phyloP scores from a whole-genome alignment of 140 eudicot genomes.

The Flaveria floridana region DNA sequence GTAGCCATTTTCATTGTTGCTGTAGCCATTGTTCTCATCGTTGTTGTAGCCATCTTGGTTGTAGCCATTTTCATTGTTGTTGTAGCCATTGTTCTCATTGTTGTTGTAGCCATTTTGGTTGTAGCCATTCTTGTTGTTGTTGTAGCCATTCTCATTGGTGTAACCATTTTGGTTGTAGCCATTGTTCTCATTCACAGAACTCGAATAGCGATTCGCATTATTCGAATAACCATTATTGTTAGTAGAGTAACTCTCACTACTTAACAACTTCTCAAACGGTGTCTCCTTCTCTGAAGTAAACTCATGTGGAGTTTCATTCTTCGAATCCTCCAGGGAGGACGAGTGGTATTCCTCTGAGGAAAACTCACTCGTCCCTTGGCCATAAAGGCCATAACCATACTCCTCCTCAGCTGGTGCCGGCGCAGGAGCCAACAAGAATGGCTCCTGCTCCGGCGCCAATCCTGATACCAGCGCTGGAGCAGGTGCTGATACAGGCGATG shows the following conservation, averaged over 20 bases:
- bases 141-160: slow-evolving; percentile 1
- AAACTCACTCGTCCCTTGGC: slow-evolving; percentile 33
- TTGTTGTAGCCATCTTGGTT: slow-evolving; percentile 4
- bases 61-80: neutral
- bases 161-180: slow-evolving; percentile 4
- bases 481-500: slow-evolving; percentile 22
- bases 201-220: slow-evolving; percentile 11
- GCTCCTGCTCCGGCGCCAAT: neutral
- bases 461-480: slow-evolving; percentile 30
- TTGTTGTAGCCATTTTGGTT: slow-evolving; percentile 5
- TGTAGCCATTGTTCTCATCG: slow-evolving; percentile 1
- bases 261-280: slow-evolving; percentile 34
- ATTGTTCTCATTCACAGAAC: slow-evolving; percentile 9
- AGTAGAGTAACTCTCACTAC: slow-evolving; percentile 32
- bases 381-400: slow-evolving; percentile 47
- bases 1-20: neutral
- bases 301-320: slow-evolving; percentile 16
- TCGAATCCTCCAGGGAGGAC: neutral
- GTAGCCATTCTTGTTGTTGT: slow-evolving; percentile 15
- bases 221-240: slow-evolving; percentile 24
- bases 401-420: slow-evolving; percentile 38
- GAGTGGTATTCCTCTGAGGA: slow-evolving; percentile 27
- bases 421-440: slow-evolving; percentile 28
- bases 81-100: neutral
- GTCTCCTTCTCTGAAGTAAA: slow-evolving; percentile 12